Evolutionary conservation across 768 basidiomycete genomes (phyloP).

Genomic region (Suillus alpinus): DNA sequence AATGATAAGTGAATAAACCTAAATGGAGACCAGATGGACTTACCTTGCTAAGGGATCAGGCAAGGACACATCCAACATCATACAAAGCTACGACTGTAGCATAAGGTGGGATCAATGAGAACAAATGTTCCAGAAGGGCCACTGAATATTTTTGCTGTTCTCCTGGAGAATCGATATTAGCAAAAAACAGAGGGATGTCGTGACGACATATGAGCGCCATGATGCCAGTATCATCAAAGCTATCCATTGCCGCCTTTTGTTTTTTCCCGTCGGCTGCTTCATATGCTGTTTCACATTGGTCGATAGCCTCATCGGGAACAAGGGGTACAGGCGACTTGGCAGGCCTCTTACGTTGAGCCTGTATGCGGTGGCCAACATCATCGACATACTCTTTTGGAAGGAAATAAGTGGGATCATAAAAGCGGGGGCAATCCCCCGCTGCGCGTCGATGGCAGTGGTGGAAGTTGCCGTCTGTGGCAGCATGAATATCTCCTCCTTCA

Average conservation of each 20-base stretch:
- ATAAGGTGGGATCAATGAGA: constrained; percentile 22
- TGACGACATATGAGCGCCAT: constrained; percentile 40
- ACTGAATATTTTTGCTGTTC: constrained; percentile 40
- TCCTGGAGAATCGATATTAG: constrained; percentile 40
- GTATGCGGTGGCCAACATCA: constrained; percentile 26
- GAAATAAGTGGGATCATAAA: constrained; percentile 32
- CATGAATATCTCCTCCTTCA: neutral
- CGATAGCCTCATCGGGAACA: constrained; percentile 34
- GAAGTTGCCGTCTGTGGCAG: constrained; percentile 36
- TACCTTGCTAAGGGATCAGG: constrained; percentile 25
- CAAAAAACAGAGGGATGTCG: constrained; percentile 34
- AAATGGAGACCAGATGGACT: constrained; percentile 13
- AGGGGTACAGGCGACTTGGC: neutral
- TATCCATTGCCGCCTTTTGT: constrained; percentile 20
- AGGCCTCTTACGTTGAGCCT: constrained; percentile 16
- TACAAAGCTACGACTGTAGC: constrained; percentile 28
- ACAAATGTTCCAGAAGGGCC: constrained; percentile 30
- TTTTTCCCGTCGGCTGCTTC: constrained; percentile 33
- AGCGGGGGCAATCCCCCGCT: constrained; percentile 31
- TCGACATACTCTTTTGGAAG: constrained; percentile 34
- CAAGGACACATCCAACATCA: constrained; percentile 35
- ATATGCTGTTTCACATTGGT: constrained; percentile 33
- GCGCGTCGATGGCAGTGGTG: constrained; percentile 32
- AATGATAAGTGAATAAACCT: neutral
- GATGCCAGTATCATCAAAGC: constrained; percentile 33